Percentiles rank a stretch among this genome's conserved stretches.
Conservation (phyloP, 129 eudicot genomes). For the Dittrichia graveolens region DNA sequence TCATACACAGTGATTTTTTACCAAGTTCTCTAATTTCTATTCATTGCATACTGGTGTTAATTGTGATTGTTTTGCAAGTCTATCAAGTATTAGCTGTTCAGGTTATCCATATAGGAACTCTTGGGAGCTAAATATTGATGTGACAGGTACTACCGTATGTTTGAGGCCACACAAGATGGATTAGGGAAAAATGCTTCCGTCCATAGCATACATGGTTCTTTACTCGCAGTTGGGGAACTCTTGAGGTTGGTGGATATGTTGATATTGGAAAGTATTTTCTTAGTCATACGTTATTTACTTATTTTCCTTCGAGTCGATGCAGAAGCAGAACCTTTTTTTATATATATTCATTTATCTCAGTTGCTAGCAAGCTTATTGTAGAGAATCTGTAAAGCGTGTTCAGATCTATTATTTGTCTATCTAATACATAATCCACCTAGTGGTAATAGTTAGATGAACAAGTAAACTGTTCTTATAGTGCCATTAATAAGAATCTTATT, state of each 20-base stretch:
- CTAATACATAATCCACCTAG: background rate
- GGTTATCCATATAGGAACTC: slow-evolving; percentile 18
- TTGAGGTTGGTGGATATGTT: slow-evolving; percentile 68
- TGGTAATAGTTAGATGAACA: background rate
- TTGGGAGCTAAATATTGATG: slow-evolving; percentile 20
- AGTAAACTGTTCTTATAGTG: no score
- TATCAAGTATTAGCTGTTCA: slow-evolving; percentile 7
- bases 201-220: slow-evolving; percentile 97
- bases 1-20: slow-evolving; percentile 3
- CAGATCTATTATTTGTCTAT: background rate
- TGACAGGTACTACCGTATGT: slow-evolving; percentile 96
- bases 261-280: slow-evolving; percentile 7
- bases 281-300: background rate
- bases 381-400: slow-evolving; percentile 4
- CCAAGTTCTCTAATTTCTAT: background rate
- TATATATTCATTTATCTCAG: background rate
- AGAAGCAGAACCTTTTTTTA: background rate
- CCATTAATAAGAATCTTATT: no score
- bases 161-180: slow-evolving; percentile 99
- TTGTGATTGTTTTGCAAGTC: slow-evolving; percentile 8
- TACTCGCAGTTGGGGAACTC: slow-evolving; percentile 98
- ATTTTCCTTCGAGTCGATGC: slow-evolving; percentile 3
- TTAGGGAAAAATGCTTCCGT: slow-evolving; percentile 95
- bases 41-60: background rate
- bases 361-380: slow-evolving; percentile 22